phyloP scores from a whole-genome alignment of 352 stramenopile genomes.

The Pythium myriotylum region DNA sequence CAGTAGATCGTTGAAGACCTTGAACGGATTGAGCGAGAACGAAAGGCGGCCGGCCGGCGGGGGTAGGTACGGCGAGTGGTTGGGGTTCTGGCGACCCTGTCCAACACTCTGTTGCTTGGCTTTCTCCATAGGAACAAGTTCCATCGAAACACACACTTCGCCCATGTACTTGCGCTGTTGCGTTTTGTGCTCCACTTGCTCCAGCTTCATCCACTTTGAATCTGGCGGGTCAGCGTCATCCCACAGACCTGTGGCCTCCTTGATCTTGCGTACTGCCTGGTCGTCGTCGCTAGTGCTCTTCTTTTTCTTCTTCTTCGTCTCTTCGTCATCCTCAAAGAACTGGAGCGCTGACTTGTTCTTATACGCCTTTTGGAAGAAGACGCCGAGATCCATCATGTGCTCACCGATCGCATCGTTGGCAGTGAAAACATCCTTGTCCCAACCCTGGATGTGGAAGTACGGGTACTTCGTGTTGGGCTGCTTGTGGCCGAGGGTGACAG shows the following conservation, averaged over 20 bases:
- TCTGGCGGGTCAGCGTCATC: conserved; percentile 81
- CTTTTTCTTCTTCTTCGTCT: conserved; percentile 77
- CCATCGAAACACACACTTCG: conserved; percentile 85
- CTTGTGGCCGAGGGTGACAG: conserved; percentile 85
- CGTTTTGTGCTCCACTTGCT: conserved; percentile 81
- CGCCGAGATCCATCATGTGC: conserved; percentile 75
- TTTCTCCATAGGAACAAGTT: conserved; percentile 88
- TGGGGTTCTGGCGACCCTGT: conserved; percentile 86
- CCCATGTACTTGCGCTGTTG: conserved; percentile 84
- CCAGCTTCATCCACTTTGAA: conserved; percentile 84
- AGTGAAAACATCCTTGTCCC: conserved; percentile 94
- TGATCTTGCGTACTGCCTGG: conserved; percentile 80
- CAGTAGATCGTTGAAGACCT: conserved; percentile 86
- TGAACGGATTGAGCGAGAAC: conserved; percentile 92
- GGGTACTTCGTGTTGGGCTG: conserved; percentile 89
- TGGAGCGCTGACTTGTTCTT: conserved; percentile 76
- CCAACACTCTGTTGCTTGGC: conserved; percentile 81
- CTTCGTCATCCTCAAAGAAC: conserved; percentile 83
- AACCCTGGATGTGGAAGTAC: conserved; percentile 93
- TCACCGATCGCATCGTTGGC: conserved; percentile 92
- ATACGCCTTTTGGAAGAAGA: conserved; percentile 78
- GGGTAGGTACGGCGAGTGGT: conserved; percentile 92
- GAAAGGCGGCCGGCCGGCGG: conserved; percentile 89
- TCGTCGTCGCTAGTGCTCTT: conserved; percentile 77
- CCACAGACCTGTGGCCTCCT: conserved; percentile 84